Evolutionary conservation across 2,329 filamentous ascomycete species (phyloP), one percentile per base, ranked within the genome.

Genomic region (Coniochaeta prunicola): DNA sequence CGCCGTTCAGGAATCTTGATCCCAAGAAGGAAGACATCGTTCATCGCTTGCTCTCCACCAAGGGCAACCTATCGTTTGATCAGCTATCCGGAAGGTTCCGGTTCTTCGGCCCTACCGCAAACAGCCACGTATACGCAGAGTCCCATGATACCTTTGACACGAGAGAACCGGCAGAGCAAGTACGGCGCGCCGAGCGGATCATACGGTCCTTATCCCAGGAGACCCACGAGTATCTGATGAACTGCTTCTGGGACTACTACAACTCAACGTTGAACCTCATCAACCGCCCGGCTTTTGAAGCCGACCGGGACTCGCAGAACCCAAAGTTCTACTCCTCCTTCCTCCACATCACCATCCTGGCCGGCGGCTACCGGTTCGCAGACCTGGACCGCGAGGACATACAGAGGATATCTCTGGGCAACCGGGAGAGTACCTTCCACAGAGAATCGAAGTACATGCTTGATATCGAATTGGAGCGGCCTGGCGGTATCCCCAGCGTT

Each of bases 391-490:
- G 80, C 31, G 72, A 75, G 2, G 80, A 82, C 60, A 77, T 82
- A 59, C 74, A 74, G 61, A 74, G 70, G 57, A 75, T 83, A 24
- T 70, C 74, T 0, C 59, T 81, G 1, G 76, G 74, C 4, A 73
- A 71, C 36, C 73, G 77, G 62, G 79, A 83, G 65, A 82, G 79
- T 63, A 79, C 76, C 0, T 68, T 83, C 21, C 80, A 83, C 60
- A 67, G 77, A 31, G 80, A 82, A 65, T 78, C 80, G 56, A 82
- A 81, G 64, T 75, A 77, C 53, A 79, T 83, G 78, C 68, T 82
- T 21, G 78, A 82, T 59, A 73, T 74, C 58, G 80, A 82, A 64
- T 68, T 83, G 36, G 80, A 83, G 64, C 68, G 76, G 4, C 78
- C 79, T 0, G 79, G 78, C 13, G 79, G 80, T 0, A 77, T 83